A percentile compares a stretch with the other conserved stretches of the same genome.
These are phyloP conservation scores for Xylaria nigripes DNA, from an alignment of 495 filamentous ascomycete species.

Conservation along the genomic window DNA sequence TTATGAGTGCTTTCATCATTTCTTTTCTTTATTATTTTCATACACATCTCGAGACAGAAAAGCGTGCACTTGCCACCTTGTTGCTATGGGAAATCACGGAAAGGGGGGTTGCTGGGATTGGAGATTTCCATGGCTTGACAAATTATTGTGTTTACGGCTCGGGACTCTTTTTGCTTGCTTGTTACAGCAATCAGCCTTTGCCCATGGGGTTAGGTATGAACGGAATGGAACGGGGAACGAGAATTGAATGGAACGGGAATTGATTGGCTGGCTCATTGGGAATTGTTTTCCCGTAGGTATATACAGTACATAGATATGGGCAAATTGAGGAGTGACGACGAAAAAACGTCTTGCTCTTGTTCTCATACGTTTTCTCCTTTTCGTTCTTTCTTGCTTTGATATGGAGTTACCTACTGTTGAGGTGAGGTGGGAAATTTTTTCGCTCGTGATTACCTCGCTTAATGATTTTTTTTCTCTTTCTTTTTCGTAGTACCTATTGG, in stretches of 20 bases:
- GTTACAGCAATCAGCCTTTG: neutral
- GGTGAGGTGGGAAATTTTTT: too few relatives aligned
- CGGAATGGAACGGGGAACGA: neutral
- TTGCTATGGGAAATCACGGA: neutral
- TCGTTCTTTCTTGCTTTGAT: too few relatives aligned
- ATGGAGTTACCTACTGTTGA: too few relatives aligned
- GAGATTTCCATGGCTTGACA: slow-evolving; percentile 6
- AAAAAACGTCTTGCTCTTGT: neutral
- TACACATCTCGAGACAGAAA: neutral
- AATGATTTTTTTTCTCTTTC: too few relatives aligned
- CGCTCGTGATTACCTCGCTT: too few relatives aligned
- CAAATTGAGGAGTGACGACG: neutral
- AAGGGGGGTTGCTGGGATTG: slow-evolving; percentile 1
- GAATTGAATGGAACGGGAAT: neutral
- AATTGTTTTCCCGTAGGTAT: too few relatives aligned
- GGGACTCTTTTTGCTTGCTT: slow-evolving; percentile 5
- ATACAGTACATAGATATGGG: neutral
- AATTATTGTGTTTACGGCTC: slow-evolving; percentile 10
- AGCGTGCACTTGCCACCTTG: neutral
- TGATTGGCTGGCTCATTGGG: neutral
- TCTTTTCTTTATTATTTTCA: neutral
- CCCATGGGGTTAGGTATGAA: neutral
- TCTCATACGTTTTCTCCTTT: neutral
- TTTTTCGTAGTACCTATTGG: too few relatives aligned
- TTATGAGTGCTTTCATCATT: neutral